Conservation (phyloP, 495 filamentous ascomycete genomes). For the Aspergillus baeticus region DNA sequence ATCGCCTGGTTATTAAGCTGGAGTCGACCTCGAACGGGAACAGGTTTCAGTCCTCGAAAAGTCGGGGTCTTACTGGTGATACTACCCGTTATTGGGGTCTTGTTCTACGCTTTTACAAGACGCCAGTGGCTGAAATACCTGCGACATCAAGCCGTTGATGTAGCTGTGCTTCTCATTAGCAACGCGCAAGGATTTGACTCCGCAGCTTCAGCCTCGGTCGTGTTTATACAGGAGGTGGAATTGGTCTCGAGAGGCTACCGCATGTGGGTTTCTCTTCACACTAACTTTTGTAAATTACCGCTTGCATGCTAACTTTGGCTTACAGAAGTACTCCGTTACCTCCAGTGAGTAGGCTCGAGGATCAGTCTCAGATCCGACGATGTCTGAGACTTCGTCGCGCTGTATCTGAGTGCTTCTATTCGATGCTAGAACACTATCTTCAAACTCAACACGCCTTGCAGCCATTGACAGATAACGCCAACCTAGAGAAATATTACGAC, state of each 20-base stretch:
- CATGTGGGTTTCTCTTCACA: conserved; percentile 58
- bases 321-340: conserved; percentile 78
- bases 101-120: conserved; percentile 70
- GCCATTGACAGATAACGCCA: conserved; percentile 69
- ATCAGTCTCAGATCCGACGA: conserved; percentile 70
- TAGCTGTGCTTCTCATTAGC: conserved; percentile 69
- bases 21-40: conserved; percentile 41
- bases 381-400: conserved; percentile 75
- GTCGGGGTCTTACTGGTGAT: conserved; percentile 59
- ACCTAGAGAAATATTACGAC: conserved; percentile 87
- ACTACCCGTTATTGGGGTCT: conserved; percentile 50
- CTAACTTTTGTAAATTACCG: not conserved
- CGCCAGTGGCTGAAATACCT: conserved; percentile 85
- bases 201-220: conserved; percentile 73
- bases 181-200: conserved; percentile 82
- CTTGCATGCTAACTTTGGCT: conserved; percentile 37
- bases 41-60: conserved; percentile 40
- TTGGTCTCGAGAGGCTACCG: conserved; percentile 91
- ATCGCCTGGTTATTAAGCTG: conserved; percentile 74
- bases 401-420: conserved; percentile 64
- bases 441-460: conserved; percentile 65
- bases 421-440: conserved; percentile 68
- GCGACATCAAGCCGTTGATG: conserved; percentile 71
- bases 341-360: conserved; percentile 79
- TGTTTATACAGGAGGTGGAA: conserved; percentile 93